Evolutionary conservation across 345 rosid species (phyloP).

Genomic region (Psidium friedrichsthalianum): DNA sequence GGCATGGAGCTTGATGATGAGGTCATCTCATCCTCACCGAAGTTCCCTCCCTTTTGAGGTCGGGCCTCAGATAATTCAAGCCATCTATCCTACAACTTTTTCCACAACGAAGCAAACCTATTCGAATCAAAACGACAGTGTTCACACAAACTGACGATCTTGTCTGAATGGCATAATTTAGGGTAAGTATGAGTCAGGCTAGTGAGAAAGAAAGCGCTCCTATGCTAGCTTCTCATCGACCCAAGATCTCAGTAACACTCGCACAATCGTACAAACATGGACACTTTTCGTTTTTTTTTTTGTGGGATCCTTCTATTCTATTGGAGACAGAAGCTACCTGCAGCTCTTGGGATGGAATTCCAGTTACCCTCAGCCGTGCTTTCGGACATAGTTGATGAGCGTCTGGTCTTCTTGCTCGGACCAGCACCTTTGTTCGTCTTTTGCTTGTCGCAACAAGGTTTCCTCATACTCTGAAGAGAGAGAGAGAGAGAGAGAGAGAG

Average conservation of each 20-base stretch:
- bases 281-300: not conserved
- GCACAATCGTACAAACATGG: not conserved
- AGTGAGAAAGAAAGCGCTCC: not conserved
- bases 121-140: not conserved
- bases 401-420: conserved; percentile 18
- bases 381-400: conserved; percentile 13
- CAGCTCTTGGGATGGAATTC: conserved; percentile 18
- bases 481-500: not conserved
- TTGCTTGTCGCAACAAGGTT: conserved; percentile 7
- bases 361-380: conserved; percentile 26
- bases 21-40: conserved; percentile 26
- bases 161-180: not conserved
- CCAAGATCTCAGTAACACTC: not conserved
- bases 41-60: conserved; percentile 23
- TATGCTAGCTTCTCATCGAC: not conserved
- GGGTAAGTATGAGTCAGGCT: not conserved
- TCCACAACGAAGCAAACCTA: conserved; percentile 16
- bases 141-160: not conserved
- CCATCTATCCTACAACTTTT: conserved; percentile 26
- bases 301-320: not conserved
- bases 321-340: conserved; percentile 5
- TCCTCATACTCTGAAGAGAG: conserved; percentile 9
- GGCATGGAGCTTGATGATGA: conserved; percentile 24
- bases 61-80: conserved; percentile 23
- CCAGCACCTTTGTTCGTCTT: conserved; percentile 18